phyloP scores from a whole-genome alignment of 2,329 filamentous ascomycete genomes.

The Nemania sp. region DNA sequence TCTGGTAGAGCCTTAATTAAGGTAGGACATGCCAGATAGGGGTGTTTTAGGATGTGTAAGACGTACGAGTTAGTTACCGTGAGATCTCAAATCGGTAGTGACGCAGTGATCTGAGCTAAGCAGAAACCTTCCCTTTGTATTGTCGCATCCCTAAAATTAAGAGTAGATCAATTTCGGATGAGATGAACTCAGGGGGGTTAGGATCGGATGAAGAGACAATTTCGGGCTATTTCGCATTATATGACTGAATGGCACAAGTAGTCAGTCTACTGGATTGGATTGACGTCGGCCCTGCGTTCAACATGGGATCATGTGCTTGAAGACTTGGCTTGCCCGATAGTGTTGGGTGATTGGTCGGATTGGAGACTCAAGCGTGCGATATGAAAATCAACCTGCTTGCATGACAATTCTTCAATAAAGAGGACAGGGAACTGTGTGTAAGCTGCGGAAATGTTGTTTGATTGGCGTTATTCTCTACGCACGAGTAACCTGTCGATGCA shows the following conservation, averaged over 20 bases:
- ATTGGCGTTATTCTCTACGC: conserved; percentile 41
- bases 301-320: neutral
- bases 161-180: neutral
- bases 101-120: neutral
- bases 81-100: neutral
- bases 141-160: neutral
- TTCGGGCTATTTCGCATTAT: neutral
- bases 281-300: neutral
- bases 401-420: conserved; percentile 11
- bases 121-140: neutral
- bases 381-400: conserved; percentile 9
- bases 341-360: conserved; percentile 6
- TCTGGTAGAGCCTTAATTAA: conserved; percentile 4
- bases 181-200: conserved; percentile 8
- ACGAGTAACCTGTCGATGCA: conserved; percentile 24
- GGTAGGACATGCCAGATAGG: neutral
- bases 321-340: neutral
- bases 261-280: too few species aligned
- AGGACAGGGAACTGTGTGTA: conserved; percentile 11
- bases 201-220: neutral
- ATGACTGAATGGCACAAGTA: neutral
- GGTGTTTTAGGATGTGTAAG: neutral
- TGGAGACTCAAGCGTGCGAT: conserved; percentile 1
- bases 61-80: neutral
- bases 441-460: conserved; percentile 31